Evolutionary conservation across 805 yeast genomes (phyloP), one percentile per base, ranked within the genome.

Genomic region (Ogataea trehaloabstinens): DNA sequence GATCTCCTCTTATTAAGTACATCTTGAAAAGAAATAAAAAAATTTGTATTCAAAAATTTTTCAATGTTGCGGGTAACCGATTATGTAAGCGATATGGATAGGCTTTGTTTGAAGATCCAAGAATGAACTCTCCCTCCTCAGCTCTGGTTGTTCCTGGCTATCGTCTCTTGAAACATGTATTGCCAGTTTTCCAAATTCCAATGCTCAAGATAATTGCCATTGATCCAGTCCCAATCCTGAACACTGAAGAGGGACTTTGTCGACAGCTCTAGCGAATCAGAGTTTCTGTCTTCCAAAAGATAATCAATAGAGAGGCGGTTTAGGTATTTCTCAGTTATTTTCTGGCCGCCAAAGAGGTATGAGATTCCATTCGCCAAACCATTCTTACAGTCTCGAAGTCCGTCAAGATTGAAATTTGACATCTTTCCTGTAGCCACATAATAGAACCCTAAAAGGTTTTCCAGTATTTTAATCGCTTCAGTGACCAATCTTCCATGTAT

Each of bases 111-210:
- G n/a, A n/a, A n/a, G n/a, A n/a, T n/a, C n/a, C n/a, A n/a, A n/a
- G n/a, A n/a, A n/a, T n/a, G n/a, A n/a, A n/a, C n/a, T n/a, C n/a
- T n/a, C n/a, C n/a, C 30, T 15, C 13, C 17, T 27, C 30, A 27
- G 15, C 17, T 10, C 7, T 10, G 22, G 22, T 13, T 30, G 21
- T 32, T 20, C 16, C 15, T 32, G 24, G 35, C 35, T n/a, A 32
- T 19, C 15, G 35, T 19, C 25, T 32, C 35, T 32, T 32, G 35
- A 16, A 32, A 20, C 35, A 32, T 32, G 15, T 21, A 20, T 16
- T 20, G 35, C 35, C 35, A 32, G 16, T 32, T n/a, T 21, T 32
- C 35, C 27, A 32, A n/a, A 20, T 32, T 19, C 24, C 35, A 32
- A 20, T 32, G 24, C 16, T 32, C 35, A 19, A 32, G 27, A n/a